Conservation (phyloP, 2,329 filamentous ascomycete species). For the Penicillium sp. region DNA sequence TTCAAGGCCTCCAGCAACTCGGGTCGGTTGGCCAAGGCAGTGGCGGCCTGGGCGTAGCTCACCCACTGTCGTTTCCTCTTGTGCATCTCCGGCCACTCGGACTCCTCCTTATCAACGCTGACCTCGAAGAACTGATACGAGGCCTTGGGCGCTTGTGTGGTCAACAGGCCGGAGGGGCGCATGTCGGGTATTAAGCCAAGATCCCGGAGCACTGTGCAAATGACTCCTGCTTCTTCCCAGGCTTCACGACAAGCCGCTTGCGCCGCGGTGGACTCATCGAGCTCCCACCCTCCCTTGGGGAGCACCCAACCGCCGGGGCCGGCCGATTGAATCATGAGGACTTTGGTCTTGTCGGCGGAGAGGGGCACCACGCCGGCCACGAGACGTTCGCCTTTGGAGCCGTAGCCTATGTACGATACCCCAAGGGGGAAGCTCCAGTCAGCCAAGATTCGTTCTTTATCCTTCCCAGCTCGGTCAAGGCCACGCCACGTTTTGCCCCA, state of each 20-base stretch:
- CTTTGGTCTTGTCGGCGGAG: slow-evolving; percentile 75
- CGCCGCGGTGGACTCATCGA: slow-evolving; percentile 79
- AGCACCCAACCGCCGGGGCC: slow-evolving; percentile 90
- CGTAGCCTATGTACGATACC: slow-evolving; percentile 62
- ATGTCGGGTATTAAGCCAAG: slow-evolving; percentile 81
- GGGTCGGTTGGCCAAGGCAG: slow-evolving; percentile 68
- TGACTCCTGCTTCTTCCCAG: slow-evolving; percentile 96
- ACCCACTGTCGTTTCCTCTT: slow-evolving; percentile 91
- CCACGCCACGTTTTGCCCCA: slow-evolving; percentile 9
- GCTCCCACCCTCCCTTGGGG: slow-evolving; percentile 96
- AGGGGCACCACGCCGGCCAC: slow-evolving; percentile 92
- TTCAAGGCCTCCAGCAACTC: slow-evolving; percentile 85
- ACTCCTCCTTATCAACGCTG: slow-evolving; percentile 77
- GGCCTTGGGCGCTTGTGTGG: slow-evolving; percentile 60
- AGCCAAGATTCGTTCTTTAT: slow-evolving; percentile 6
- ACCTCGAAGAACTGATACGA: slow-evolving; percentile 64
- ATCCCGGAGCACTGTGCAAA: slow-evolving; percentile 76
- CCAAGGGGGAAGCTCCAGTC: slow-evolving; percentile 11
- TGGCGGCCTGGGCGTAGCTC: slow-evolving; percentile 72
- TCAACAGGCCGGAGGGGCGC: slow-evolving; percentile 51
- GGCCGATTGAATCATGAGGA: slow-evolving; percentile 89
- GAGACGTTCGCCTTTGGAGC: slow-evolving; percentile 82
- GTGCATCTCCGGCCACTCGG: slow-evolving; percentile 87
- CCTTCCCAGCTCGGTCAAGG: too few species aligned
- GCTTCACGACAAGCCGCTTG: slow-evolving; percentile 83